Evolutionary conservation across 2,329 filamentous ascomycete genomes (phyloP).

Genomic region (Colletotrichum spinosum): DNA sequence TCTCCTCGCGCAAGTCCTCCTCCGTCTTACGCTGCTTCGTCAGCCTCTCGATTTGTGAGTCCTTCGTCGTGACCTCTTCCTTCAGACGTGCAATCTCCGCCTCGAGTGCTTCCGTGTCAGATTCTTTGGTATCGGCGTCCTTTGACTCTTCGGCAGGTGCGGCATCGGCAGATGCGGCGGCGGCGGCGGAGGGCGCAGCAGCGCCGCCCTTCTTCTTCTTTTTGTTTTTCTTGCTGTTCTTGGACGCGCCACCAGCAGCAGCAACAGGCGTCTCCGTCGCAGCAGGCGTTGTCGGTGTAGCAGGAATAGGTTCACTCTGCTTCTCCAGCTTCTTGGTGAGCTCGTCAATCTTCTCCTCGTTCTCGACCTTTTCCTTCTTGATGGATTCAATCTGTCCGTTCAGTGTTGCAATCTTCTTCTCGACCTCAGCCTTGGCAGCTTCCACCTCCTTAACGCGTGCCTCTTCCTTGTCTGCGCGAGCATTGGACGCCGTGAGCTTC

Average conservation of each 20-base stretch:
- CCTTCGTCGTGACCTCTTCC: constrained; percentile 71
- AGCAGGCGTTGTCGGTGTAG: constrained; percentile 30
- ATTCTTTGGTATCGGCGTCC: constrained; percentile 46
- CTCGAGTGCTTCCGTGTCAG: constrained; percentile 54
- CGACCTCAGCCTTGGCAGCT: constrained; percentile 54
- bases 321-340: constrained; percentile 51
- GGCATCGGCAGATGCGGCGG: constrained; percentile 49
- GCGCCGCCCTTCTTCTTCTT: constrained; percentile 85
- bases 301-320: constrained; percentile 37
- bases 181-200: constrained; percentile 42
- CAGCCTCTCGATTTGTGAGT: constrained; percentile 78
- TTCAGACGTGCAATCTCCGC: constrained; percentile 63
- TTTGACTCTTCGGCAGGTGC: constrained; percentile 39
- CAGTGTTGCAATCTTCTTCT: constrained; percentile 54
- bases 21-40: constrained; percentile 78
- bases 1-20: constrained; percentile 84
- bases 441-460: constrained; percentile 46
- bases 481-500: constrained; percentile 42
- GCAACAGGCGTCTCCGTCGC: constrained; percentile 41
- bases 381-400: constrained; percentile 56
- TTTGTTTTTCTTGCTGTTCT: constrained; percentile 71
- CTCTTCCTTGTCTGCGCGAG: constrained; percentile 44
- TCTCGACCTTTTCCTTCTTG: constrained; percentile 52
- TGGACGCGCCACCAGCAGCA: constrained; percentile 36
- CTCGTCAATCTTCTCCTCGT: constrained; percentile 54